phyloP scores from a whole-genome alignment of 208 protist genomes.

The Trypanosomatidae sp. region DNA sequence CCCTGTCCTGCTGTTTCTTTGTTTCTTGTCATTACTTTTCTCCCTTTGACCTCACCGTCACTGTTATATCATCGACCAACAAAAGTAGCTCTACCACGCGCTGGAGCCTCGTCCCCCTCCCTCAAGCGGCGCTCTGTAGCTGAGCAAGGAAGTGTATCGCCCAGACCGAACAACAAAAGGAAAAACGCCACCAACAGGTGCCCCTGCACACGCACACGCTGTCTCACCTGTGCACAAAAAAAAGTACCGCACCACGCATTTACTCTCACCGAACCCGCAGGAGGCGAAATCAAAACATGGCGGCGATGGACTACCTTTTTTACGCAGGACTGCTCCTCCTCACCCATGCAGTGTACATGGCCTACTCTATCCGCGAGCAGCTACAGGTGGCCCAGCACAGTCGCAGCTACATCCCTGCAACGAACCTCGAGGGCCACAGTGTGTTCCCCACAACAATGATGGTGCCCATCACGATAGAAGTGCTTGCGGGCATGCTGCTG shows the following conservation, averaged over 20 bases:
- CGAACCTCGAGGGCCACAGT: slow-evolving; percentile 6
- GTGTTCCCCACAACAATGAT: slow-evolving; percentile 26
- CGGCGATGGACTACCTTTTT: slow-evolving; percentile 29
- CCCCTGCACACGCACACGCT: background rate
- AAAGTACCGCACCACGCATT: background rate
- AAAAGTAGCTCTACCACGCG: background rate
- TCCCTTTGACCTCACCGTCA: background rate
- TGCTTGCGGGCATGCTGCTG: slow-evolving; percentile 32
- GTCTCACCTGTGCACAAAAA: background rate
- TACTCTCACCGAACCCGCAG: background rate
- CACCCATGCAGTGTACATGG: slow-evolving; percentile 65
- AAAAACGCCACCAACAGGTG: background rate
- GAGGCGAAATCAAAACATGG: slow-evolving; percentile 7
- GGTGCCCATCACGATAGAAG: slow-evolving; percentile 35
- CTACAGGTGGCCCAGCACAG: slow-evolving; percentile 67
- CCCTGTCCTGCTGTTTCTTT: background rate
- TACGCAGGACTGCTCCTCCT: slow-evolving; percentile 61
- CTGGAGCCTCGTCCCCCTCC: background rate
- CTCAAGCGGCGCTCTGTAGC: background rate
- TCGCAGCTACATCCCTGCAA: slow-evolving; percentile 10
- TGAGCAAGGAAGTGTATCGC: background rate
- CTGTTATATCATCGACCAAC: background rate
- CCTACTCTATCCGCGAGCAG: slow-evolving; percentile 56
- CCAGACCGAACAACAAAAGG: background rate
- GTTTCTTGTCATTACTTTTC: slow-evolving; percentile 6